A percentile compares a stretch with the other conserved stretches of the same genome.
Evolutionary conservation across 2,329 filamentous ascomycete species (phyloP).

Genomic region (Harringtonia lauricola): DNA sequence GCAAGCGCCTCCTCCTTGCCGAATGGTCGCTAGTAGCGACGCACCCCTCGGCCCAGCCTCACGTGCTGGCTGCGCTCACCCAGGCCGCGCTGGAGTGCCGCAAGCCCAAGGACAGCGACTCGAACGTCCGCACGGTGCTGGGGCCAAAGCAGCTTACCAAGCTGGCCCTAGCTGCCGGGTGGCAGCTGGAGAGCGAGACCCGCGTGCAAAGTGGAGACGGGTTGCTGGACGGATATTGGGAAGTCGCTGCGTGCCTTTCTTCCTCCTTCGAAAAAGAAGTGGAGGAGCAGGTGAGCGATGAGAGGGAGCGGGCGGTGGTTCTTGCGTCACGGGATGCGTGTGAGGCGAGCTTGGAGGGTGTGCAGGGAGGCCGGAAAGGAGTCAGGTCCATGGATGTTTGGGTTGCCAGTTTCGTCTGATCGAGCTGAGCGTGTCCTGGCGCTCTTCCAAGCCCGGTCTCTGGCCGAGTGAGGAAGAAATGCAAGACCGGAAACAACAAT

Average conservation of each 20-base stretch:
- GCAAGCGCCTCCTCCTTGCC: slow-evolving; percentile 27
- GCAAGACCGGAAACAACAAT: too few relatives aligned
- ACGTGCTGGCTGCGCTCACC: slow-evolving; percentile 39
- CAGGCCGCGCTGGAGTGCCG: slow-evolving; percentile 30
- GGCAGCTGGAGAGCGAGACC: slow-evolving; percentile 23
- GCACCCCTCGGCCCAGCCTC: slow-evolving; percentile 27
- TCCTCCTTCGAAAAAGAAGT: slow-evolving; percentile 21
- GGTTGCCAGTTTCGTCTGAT: slow-evolving; percentile 11
- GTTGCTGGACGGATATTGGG: slow-evolving; percentile 36
- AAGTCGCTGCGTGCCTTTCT: slow-evolving; percentile 23
- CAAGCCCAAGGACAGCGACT: slow-evolving; percentile 19
- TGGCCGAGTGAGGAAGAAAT: too few relatives aligned
- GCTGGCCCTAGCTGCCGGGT: slow-evolving; percentile 24
- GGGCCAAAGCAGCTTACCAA: slow-evolving; percentile 27
- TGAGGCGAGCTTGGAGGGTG: slow-evolving; percentile 10
- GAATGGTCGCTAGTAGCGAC: slow-evolving; percentile 34
- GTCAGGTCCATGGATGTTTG: slow-evolving; percentile 13
- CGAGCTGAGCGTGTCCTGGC: too few relatives aligned
- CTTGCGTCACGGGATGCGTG: slow-evolving; percentile 20
- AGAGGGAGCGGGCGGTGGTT: slow-evolving; percentile 18
- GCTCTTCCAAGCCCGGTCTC: too few relatives aligned
- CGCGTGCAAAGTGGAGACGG: slow-evolving; percentile 24
- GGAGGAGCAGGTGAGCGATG: slow-evolving; percentile 15
- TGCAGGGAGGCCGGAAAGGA: slow-evolving; percentile 10
- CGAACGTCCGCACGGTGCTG: slow-evolving; percentile 37